phyloP scores from a whole-genome alignment of 345 rosid species.

The Murraya koenigii region DNA sequence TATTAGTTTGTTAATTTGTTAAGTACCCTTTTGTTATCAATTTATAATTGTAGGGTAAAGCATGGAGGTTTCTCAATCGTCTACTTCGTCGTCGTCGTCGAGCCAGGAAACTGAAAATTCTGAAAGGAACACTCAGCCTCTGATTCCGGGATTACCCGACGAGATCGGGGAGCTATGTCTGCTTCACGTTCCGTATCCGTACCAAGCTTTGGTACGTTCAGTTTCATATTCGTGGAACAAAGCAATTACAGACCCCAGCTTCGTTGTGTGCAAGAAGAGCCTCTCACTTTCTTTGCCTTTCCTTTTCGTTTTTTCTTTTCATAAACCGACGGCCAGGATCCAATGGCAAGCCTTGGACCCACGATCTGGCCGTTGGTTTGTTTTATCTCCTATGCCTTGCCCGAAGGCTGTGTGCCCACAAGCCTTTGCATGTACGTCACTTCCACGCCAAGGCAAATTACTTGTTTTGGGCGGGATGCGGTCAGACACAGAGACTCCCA shows the following conservation, averaged over 20 bases:
- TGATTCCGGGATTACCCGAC: constrained; percentile 70
- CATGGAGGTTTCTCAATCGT: constrained; percentile 16
- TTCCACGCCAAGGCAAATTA: constrained; percentile 57
- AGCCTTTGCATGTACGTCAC: constrained; percentile 59
- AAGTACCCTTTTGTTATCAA: neutral
- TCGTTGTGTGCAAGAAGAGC: constrained; percentile 36
- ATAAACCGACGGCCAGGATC: constrained; percentile 54
- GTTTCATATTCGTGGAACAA: constrained; percentile 73
- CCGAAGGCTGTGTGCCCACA: constrained; percentile 40
- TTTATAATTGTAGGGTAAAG: neutral
- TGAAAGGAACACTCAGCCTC: constrained; percentile 27
- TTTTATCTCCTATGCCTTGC: constrained; percentile 60
- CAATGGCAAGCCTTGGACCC: constrained; percentile 77
- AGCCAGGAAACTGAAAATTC: neutral
- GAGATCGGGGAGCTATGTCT: constrained; percentile 69
- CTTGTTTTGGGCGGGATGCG: constrained; percentile 65
- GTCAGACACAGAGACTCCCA: constrained; percentile 35
- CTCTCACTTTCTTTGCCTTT: constrained; percentile 48
- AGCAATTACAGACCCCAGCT: constrained; percentile 46
- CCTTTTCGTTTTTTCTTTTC: constrained; percentile 60
- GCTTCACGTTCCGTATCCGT: constrained; percentile 62
- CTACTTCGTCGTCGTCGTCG: constrained; percentile 6
- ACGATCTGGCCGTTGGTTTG: constrained; percentile 59
- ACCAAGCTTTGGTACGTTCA: constrained; percentile 48
- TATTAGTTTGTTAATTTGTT: neutral